Evolutionary conservation across 768 basidiomycete genomes (phyloP), one percentile per base, ranked within the genome.

Genomic region (Boletus patriciae): DNA sequence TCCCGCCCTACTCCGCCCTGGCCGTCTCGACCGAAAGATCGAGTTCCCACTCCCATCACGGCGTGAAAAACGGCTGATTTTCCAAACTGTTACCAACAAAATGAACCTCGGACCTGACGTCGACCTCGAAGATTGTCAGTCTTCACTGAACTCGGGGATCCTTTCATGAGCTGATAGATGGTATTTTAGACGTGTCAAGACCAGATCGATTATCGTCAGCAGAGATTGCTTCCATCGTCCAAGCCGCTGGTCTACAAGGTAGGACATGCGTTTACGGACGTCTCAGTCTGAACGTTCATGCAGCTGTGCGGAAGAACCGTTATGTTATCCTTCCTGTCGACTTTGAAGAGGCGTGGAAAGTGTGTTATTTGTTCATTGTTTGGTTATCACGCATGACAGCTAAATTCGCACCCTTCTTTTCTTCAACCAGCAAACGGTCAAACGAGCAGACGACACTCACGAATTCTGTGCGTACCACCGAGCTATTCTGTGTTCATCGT

Each of bases 261-360:
- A 68, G 34, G 25, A n/a, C 34, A 25, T 23, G 4, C 15, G 15
- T 34, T 37, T 43, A 21, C 50, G 12, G 19, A 31, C 6, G 15
- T 46, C 51, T 44, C 18, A 41, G 57, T 48, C 55, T 52, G 34
- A 64, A 42, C 31, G 25, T 21, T 37, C 46, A 55, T 48, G 40
- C 36, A 67, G 95, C 95, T 62, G 96, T 98, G 16, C 88, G 96
- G 56, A 98, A 98, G 78, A 98, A 98, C 74, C 89, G 96, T 68
- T 99, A 99, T 76, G 85, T 99, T 45, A 95, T 99, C 69, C 78
- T 98, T 21, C 96, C 97, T 0, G 84, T 89, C 15, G 97, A 99
- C 81, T 98, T 99, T 66, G 97, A 99, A 71, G 96, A 98, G 74
- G 94, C 94, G 70, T 99, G 95, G 95, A 98, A 98, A 83, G 94